phyloP scores from a whole-genome alignment of 1,284 basidiomycete species.

The Ceratobasidium sp. region DNA sequence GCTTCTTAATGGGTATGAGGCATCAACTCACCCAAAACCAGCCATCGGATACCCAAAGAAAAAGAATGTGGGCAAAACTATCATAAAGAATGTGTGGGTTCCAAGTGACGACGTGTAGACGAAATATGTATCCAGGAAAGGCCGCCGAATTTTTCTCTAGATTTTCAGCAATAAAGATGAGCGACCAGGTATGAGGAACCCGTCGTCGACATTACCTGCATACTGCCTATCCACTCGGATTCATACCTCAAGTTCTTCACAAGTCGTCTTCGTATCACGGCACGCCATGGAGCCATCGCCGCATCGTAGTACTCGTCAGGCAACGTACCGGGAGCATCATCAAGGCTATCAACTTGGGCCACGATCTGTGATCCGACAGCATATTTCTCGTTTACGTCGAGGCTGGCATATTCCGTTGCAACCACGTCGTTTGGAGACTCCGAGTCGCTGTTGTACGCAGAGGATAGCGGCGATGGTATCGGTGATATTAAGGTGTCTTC shows the following conservation, averaged over 20 bases:
- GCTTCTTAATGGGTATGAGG: conserved; percentile 5
- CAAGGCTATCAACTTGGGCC: conserved; percentile 12
- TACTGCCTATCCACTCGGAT: conserved; percentile 66
- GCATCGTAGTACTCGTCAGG: conserved; percentile 67
- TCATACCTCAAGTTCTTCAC: conserved; percentile 67
- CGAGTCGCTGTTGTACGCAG: conserved; percentile 12
- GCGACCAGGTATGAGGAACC: not conserved
- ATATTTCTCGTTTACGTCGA: conserved; percentile 1
- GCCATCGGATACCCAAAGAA: conserved; percentile 81
- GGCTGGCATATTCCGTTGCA: not conserved
- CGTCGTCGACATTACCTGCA: conserved; percentile 63
- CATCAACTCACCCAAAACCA: conserved; percentile 68
- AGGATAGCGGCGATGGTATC: conserved; percentile 6
- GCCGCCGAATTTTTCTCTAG: conserved; percentile 65
- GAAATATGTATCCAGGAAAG: conserved; percentile 84
- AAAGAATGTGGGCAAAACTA: conserved; percentile 80
- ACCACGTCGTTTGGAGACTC: not conserved
- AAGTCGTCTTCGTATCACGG: conserved; percentile 64
- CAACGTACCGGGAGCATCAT: conserved; percentile 48
- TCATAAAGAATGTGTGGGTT: conserved; percentile 95
- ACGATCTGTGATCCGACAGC: not conserved
- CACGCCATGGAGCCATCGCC: conserved; percentile 71
- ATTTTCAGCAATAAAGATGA: not conserved
- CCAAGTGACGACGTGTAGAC: conserved; percentile 88
- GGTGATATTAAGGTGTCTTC: conserved; percentile 32